A percentile compares a stretch with the other conserved stretches of the same genome.
These are phyloP conservation scores for Kodamaea sp. DNA, from an alignment of 1,139 yeast genomes.

Conservation along the genomic window DNA sequence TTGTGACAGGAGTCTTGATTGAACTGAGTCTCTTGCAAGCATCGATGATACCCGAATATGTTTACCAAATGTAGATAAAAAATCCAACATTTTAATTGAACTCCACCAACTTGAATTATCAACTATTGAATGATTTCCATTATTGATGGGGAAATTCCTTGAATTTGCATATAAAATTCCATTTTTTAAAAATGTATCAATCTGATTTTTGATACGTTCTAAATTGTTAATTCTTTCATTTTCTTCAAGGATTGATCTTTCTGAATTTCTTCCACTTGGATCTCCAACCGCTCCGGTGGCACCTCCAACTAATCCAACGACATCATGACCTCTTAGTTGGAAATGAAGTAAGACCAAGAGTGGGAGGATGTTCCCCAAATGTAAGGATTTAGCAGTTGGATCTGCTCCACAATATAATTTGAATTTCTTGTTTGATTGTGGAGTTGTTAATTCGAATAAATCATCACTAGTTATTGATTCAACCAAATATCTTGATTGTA, in stretches of 20 bases:
- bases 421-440: slow-evolving; percentile 31
- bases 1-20: slow-evolving; percentile 62
- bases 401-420: slow-evolving; percentile 93
- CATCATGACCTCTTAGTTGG: slow-evolving; percentile 76
- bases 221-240: slow-evolving; percentile 58
- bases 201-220: slow-evolving; percentile 55
- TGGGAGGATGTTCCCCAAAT: slow-evolving; percentile 87
- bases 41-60: slow-evolving; percentile 80
- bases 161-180: slow-evolving; percentile 62
- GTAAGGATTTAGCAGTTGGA: slow-evolving; percentile 88
- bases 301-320: slow-evolving; percentile 89
- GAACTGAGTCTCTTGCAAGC: slow-evolving; percentile 87
- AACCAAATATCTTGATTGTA: slow-evolving; percentile 45
- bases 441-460: slow-evolving; percentile 36
- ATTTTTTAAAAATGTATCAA: slow-evolving; percentile 53
- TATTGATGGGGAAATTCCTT: slow-evolving; percentile 43
- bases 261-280: slow-evolving; percentile 87
- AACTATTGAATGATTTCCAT: slow-evolving; percentile 42
- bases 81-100: slow-evolving; percentile 67
- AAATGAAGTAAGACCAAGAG: slow-evolving; percentile 82
- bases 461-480: slow-evolving; percentile 49
- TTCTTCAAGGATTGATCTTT: slow-evolving; percentile 56
- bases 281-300: slow-evolving; percentile 98
- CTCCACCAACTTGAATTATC: slow-evolving; percentile 90
- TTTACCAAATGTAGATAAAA: slow-evolving; percentile 72